Evolutionary conservation across 176 grass and related monocot species (phyloP), one percentile per base, ranked within the genome.

Genomic region (Oryza brachyantha): DNA sequence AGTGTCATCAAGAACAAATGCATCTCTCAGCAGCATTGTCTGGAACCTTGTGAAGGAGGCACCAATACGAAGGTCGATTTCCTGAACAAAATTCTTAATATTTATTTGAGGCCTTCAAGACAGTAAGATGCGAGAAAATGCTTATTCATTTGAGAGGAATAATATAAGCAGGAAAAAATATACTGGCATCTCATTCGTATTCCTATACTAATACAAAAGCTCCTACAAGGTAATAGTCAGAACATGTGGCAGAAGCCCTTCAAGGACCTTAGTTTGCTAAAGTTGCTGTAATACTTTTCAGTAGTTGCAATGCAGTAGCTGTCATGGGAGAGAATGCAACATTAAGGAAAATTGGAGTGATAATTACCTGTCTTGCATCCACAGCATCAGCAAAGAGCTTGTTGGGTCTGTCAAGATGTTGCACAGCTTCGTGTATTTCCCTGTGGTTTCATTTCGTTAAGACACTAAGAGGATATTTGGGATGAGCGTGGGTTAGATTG

Each of bases 1-100:
- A 52, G 70, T 84, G 12, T 90, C 59, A 83, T 97, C 73, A 73
- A 97, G 88, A 75, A 97, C 83, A 94, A 94, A 97, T 68, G 85
- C 90, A 87, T 97, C 95, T 89, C 66, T 94, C 37, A 97, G 79
- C 48, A 97, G 83, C 92, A 92, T 92, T 75, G 95, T 97, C 82
- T 97, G 95, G 80, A 94, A 97, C 86, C 95, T 97, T 70, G 92
- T 97, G 84, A 97, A 97, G 61, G 95, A 94, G 41, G 95, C 95
- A 83, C 95, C 92, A 70, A 94, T 97, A 35, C 92, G 87, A 61
- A 97, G 88, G 73, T 94, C 95, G 39, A 97, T 94, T 90, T 97
- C 95, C 95, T 97, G 80, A 54, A 85, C 58, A 78, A 67, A 39
- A 67, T 38, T 67, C 10, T 65, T 77, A 80, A 52, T 59, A 77